Conservation (phyloP, 140 eudicot genomes). For the Oenanthe javanica region DNA sequence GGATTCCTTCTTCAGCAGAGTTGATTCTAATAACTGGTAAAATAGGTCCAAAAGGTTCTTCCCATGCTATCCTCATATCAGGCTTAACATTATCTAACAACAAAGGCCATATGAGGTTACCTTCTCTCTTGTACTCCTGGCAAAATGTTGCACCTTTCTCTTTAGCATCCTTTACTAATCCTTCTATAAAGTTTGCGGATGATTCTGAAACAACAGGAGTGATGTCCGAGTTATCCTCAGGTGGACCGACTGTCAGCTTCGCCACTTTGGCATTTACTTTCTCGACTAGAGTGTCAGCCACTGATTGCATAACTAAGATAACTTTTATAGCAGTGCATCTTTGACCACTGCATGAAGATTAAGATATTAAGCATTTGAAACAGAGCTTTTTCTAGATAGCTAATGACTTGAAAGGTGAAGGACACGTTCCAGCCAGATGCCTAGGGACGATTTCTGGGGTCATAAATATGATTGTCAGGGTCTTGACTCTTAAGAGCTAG, state of each 20-base stretch:
- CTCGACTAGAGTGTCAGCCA: constrained; percentile 75
- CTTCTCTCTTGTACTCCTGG: constrained; percentile 91
- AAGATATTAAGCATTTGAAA: background rate
- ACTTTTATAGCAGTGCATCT: constrained; percentile 99
- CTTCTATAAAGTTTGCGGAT: constrained; percentile 93
- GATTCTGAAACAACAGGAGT: constrained; percentile 98
- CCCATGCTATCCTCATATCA: constrained; percentile 99
- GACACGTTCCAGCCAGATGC: background rate
- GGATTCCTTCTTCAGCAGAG: constrained; percentile 97
- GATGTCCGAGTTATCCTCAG: constrained; percentile 83
- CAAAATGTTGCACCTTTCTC: constrained; percentile 90
- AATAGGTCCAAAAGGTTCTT: constrained; percentile 97
- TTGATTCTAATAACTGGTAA: constrained; percentile 85
- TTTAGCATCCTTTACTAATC: constrained; percentile 83
- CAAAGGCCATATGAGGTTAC: constrained; percentile 96
- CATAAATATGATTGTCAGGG: background rate
- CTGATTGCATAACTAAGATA: constrained; percentile 88
- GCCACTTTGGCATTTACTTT: constrained; percentile 93
- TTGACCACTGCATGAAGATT: constrained; percentile 60
- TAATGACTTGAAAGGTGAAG: background rate
- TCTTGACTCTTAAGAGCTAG: background rate
- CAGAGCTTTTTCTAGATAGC: background rate
- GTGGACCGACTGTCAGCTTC: constrained; percentile 84
- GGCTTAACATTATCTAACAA: constrained; percentile 82
- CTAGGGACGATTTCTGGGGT: background rate